phyloP scores from a whole-genome alignment of 371 early-diverging fungal species.

The Mucor plumbeus region DNA sequence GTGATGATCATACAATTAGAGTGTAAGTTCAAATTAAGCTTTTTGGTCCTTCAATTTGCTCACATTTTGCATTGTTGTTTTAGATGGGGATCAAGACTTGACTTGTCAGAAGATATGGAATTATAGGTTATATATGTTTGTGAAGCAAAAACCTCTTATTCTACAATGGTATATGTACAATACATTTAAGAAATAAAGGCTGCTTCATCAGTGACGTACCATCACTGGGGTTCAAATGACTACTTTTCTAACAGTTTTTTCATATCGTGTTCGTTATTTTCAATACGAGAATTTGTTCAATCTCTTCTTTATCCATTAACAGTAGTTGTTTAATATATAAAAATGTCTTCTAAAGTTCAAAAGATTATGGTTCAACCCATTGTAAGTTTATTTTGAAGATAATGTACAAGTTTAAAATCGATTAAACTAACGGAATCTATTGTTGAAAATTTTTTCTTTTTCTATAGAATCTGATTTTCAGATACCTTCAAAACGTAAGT shows the following conservation, averaged over 20 bases:
- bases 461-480: slow-evolving; percentile 90
- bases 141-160: no score
- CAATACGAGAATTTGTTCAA: background rate
- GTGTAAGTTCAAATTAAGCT: slow-evolving; percentile 64
- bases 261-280: background rate
- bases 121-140: background rate
- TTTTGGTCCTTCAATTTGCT: background rate
- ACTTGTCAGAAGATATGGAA: background rate
- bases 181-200: background rate
- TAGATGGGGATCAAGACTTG: slow-evolving; percentile 1
- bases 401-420: background rate
- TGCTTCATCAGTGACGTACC: background rate
- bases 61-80: background rate
- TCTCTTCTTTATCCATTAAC: background rate
- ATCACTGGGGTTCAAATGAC: slow-evolving; percentile 9
- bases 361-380: slow-evolving; percentile 98
- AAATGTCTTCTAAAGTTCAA: slow-evolving; percentile 86
- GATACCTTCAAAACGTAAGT: slow-evolving; percentile 80
- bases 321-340: slow-evolving; percentile 8
- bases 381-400: slow-evolving; percentile 50
- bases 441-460: background rate
- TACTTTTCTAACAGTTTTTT: slow-evolving; percentile 5
- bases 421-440: background rate
- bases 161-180: no score
- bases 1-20: slow-evolving; percentile 92